A percentile compares a stretch with the other conserved stretches of the same genome.
These are phyloP conservation scores for Suillus subaureus DNA, from an alignment of 768 basidiomycete genomes.

Conservation along the genomic window DNA sequence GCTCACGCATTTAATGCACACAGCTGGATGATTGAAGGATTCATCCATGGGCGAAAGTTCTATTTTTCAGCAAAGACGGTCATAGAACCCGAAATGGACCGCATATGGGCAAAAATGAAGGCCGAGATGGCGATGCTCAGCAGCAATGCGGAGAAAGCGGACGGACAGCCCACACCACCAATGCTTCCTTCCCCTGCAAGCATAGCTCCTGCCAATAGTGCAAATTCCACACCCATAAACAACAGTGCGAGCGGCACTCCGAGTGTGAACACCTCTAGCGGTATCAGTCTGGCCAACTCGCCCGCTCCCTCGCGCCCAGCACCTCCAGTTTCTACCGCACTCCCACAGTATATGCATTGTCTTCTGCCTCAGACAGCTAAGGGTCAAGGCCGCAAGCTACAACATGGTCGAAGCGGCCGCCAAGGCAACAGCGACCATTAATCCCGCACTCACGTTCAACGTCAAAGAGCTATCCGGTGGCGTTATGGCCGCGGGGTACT, in stretches of 20 bases:
- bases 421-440: slow-evolving; percentile 32
- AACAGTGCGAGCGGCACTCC: slow-evolving; percentile 57
- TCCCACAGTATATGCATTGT: slow-evolving; percentile 38
- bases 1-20: slow-evolving; percentile 29
- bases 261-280: slow-evolving; percentile 35
- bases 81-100: slow-evolving; percentile 37
- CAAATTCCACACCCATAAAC: slow-evolving; percentile 76
- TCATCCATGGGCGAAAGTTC: slow-evolving; percentile 60
- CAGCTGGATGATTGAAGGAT: slow-evolving; percentile 81
- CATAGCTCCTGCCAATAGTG: slow-evolving; percentile 65
- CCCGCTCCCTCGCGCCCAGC: slow-evolving; percentile 28
- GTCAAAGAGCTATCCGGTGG: slow-evolving; percentile 35
- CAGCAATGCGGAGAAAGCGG: slow-evolving; percentile 39
- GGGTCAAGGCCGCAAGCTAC: slow-evolving; percentile 29
- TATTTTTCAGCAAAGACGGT: slow-evolving; percentile 38
- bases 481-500: slow-evolving; percentile 44
- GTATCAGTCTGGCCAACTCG: slow-evolving; percentile 24
- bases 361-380: slow-evolving; percentile 33
- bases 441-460: slow-evolving; percentile 25
- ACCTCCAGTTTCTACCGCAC: slow-evolving; percentile 37
- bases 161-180: slow-evolving; percentile 53
- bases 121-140: slow-evolving; percentile 33
- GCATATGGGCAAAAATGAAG: slow-evolving; percentile 37
- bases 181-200: slow-evolving; percentile 84
- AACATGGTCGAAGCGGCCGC: slow-evolving; percentile 34